These are phyloP conservation scores for Musa balbisiana DNA, from an alignment of 202 grass and related monocot genomes.

Conservation along the genomic window DNA sequence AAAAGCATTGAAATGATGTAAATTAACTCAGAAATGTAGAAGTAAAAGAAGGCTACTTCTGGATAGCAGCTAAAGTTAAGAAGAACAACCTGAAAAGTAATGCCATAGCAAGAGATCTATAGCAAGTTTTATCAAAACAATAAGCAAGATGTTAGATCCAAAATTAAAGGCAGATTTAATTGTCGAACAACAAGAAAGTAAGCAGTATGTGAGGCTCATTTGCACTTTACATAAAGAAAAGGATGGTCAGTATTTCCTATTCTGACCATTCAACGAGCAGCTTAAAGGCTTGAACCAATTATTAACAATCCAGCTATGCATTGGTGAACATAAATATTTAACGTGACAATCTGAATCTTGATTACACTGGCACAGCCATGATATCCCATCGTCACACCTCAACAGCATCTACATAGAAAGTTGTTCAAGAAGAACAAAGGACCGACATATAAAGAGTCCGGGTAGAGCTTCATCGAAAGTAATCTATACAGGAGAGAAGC, in stretches of 20 bases:
- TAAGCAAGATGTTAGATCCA: not conserved
- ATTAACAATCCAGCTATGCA: not conserved
- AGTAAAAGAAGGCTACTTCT: too few relatives aligned
- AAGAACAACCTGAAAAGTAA: not conserved
- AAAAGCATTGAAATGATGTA: not conserved
- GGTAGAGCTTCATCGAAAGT: not conserved
- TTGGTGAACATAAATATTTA: not conserved
- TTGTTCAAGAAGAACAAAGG: not conserved
- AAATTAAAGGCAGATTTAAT: not conserved
- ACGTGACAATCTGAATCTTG: not conserved
- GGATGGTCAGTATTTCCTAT: not conserved
- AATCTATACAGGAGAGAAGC: slow-evolving; percentile 3
- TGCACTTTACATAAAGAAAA: not conserved
- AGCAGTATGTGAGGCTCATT: not conserved
- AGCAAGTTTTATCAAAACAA: not conserved
- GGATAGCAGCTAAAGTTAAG: not conserved
- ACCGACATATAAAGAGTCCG: not conserved
- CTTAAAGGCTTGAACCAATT: not conserved
- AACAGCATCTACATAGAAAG: not conserved
- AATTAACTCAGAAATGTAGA: not conserved
- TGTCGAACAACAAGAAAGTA: not conserved
- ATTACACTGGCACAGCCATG: not conserved
- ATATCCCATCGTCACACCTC: not conserved
- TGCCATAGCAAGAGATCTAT: not conserved
- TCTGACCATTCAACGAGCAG: not conserved